Percentiles rank a stretch among this genome's conserved stretches.
These are phyloP conservation scores for Angomonas desouzai DNA, from an alignment of 208 protist species.

Conservation along the genomic window DNA sequence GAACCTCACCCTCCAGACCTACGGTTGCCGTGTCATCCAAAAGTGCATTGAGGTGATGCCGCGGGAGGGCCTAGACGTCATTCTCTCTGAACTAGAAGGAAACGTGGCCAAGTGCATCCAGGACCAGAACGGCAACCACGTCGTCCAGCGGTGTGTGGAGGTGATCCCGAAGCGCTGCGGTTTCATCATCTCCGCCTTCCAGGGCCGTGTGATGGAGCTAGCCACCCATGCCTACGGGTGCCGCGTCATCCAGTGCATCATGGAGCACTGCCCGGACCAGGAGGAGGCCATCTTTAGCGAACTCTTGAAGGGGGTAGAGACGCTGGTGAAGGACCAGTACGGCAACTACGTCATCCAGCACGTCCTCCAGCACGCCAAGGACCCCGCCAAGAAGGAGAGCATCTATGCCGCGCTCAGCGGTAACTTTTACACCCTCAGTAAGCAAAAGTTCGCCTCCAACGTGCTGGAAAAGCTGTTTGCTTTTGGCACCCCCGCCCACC, in stretches of 20 bases:
- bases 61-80: constrained; percentile 73
- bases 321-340: constrained; percentile 96
- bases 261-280: constrained; percentile 92
- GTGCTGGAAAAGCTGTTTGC: constrained; percentile 98
- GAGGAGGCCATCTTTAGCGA: constrained; percentile 92
- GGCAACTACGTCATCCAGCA: constrained; percentile 99
- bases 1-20: constrained; percentile 93
- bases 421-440: constrained; percentile 81
- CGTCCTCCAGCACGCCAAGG: constrained; percentile 92
- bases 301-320: constrained; percentile 82
- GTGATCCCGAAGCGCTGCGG: constrained; percentile 87
- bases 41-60: constrained; percentile 95
- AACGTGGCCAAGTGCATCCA: constrained; percentile 96
- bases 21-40: constrained; percentile 98
- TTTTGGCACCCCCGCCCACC: constrained; percentile 59
- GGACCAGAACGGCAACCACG: constrained; percentile 99
- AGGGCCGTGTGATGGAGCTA: constrained; percentile 91
- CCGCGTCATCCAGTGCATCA: constrained; percentile 98
- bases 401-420: constrained; percentile 66
- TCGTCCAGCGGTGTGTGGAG: constrained; percentile 99
- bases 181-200: constrained; percentile 97
- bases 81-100: constrained; percentile 92
- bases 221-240: constrained; percentile 99
- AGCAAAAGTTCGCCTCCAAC: constrained; percentile 99
- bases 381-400: constrained; percentile 75